phyloP scores from a whole-genome alignment of 768 basidiomycete genomes.

The Mycena crocata region DNA sequence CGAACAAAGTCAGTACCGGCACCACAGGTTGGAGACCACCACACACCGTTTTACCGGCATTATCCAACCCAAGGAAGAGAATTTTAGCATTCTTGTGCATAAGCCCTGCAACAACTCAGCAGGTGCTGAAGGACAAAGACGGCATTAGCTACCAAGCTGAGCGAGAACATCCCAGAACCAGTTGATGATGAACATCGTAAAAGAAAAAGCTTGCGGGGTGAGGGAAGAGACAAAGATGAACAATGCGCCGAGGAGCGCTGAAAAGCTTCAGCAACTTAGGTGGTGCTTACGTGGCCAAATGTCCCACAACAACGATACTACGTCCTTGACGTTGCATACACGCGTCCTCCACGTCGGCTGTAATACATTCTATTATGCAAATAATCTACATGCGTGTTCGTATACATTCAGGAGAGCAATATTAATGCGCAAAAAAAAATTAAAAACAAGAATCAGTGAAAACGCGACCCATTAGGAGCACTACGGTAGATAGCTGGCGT shows the following conservation, averaged over 20 bases:
- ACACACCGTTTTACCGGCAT: constrained; percentile 97
- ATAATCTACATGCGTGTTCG: constrained; percentile 24
- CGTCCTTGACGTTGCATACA: background rate
- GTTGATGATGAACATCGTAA: constrained; percentile 84
- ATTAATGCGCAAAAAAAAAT: background rate
- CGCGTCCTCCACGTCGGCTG: background rate
- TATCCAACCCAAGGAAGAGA: constrained; percentile 97
- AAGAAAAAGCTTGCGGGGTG: constrained; percentile 18
- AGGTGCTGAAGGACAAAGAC: background rate
- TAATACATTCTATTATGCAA: constrained; percentile 11
- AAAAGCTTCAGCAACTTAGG: background rate
- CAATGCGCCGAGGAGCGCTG: constrained; percentile 10
- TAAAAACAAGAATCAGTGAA: constrained; percentile 29
- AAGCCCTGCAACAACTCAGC: constrained; percentile 65
- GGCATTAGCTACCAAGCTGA: constrained; percentile 78
- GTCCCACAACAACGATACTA: background rate
- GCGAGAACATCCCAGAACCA: constrained; percentile 98
- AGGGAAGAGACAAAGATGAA: constrained; percentile 20
- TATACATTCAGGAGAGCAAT: background rate
- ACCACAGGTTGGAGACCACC: background rate
- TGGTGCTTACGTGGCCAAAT: constrained; percentile 23
- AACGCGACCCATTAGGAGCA: constrained; percentile 58
- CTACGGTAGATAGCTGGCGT: constrained; percentile 58
- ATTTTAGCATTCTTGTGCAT: constrained; percentile 99
- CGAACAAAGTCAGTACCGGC: background rate